Evolutionary conservation across 2,329 filamentous ascomycete genomes (phyloP).

Genomic region (Arthrobotrys pseudoclavata): DNA sequence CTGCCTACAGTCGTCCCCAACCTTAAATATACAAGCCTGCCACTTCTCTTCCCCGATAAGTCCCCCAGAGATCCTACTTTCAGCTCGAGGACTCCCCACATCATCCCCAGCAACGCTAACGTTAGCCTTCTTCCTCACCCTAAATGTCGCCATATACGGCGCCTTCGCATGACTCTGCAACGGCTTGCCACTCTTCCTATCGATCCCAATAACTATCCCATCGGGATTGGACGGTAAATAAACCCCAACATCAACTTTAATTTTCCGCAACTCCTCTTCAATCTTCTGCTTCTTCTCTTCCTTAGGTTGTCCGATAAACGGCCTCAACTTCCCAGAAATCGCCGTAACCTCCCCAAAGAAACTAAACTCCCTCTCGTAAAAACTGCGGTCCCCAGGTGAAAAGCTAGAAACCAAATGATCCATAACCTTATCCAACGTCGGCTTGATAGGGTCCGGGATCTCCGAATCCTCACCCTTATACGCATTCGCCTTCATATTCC

Average conservation of each 20-base stretch:
- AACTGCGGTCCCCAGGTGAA: conserved; percentile 80
- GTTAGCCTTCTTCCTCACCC: conserved; percentile 83
- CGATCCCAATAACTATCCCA: conserved; percentile 95
- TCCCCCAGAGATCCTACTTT: conserved; percentile 65
- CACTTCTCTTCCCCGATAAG: conserved; percentile 80
- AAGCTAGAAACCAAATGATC: conserved; percentile 85
- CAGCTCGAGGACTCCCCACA: conserved; percentile 42
- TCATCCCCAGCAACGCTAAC: conserved; percentile 66
- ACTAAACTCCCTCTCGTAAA: conserved; percentile 94
- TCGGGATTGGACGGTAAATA: conserved; percentile 98
- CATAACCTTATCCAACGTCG: conserved; percentile 91
- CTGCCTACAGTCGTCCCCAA: conserved; percentile 97
- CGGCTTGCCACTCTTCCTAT: conserved; percentile 96
- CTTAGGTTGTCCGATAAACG: conserved; percentile 90
- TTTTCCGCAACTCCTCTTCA: conserved; percentile 96
- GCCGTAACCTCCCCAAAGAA: conserved; percentile 98
- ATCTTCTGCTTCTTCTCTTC: conserved; percentile 99
- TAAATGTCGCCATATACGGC: conserved; percentile 98
- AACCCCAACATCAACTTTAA: conserved; percentile 95
- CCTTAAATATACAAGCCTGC: conserved; percentile 99
- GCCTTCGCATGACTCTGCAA: conserved; percentile 98
- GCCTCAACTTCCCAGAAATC: conserved; percentile 95
- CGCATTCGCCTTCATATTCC: conserved; percentile 99
- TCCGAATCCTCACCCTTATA: conserved; percentile 96
- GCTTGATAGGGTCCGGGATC: conserved; percentile 91